Percentiles rank a stretch among this genome's conserved stretches.
These are phyloP conservation scores for Cynara cardunculus DNA, from an alignment of 129 eudicot species.

Conservation along the genomic window DNA sequence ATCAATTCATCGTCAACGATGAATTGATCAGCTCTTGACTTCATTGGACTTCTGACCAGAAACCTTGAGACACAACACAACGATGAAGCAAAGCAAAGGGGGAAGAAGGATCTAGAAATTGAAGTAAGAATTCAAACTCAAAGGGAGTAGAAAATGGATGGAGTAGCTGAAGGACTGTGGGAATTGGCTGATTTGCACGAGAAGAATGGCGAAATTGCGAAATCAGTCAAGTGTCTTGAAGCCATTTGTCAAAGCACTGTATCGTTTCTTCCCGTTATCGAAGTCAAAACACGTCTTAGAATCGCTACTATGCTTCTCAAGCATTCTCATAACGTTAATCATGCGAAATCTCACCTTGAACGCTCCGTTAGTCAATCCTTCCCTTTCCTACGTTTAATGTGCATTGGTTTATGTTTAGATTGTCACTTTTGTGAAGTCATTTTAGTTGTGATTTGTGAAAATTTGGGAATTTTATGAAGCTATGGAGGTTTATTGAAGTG, in stretches of 20 bases:
- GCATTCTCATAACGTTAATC: conserved; percentile 72
- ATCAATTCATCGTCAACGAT: not conserved
- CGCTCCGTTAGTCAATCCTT: conserved; percentile 49
- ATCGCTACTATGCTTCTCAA: conserved; percentile 72
- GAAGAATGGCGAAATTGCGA: conserved; percentile 60
- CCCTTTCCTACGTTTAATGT: not conserved
- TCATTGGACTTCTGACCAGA: conserved; percentile 1
- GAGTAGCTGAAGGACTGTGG: conserved; percentile 95
- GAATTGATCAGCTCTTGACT: conserved; percentile 15
- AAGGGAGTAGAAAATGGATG: conserved; percentile 44
- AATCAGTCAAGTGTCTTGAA: conserved; percentile 77
- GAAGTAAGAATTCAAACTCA: not conserved
- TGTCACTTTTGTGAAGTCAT: not conserved
- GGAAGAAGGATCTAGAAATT: conserved; percentile 8
- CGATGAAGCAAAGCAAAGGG: conserved; percentile 1
- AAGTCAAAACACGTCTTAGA: conserved; percentile 88
- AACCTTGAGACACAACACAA: not conserved
- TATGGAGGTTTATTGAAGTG: not conserved
- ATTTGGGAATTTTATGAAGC: not conserved
- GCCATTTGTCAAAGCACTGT: conserved; percentile 85
- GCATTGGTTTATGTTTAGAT: not conserved
- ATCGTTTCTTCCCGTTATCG: conserved; percentile 75
- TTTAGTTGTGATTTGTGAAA: not conserved
- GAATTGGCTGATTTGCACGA: conserved; percentile 74
- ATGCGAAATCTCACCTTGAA: conserved; percentile 91